Conservation (phyloP, 805 yeast species). For the Sungouiozyma ichnusensis region DNA sequence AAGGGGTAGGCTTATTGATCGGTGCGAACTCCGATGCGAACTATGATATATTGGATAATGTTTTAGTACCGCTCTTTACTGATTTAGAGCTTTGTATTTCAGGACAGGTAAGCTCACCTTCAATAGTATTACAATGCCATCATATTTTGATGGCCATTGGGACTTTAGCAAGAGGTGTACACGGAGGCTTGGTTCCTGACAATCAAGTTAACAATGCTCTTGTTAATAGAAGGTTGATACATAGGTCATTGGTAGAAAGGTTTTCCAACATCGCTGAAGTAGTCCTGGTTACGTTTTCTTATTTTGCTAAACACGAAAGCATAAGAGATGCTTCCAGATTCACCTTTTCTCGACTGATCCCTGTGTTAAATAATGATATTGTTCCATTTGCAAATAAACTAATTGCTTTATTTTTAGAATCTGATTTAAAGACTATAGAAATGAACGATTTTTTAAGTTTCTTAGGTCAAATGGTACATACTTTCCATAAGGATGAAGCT, state of each 20-base stretch:
- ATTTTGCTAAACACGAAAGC: constrained; percentile 50
- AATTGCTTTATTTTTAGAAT: constrained; percentile 52
- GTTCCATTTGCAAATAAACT: constrained; percentile 54
- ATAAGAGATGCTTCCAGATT: constrained; percentile 82
- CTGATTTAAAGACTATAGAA: constrained; percentile 51
- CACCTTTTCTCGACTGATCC: constrained; percentile 77
- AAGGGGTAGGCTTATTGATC: constrained; percentile 72
- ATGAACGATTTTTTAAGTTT: constrained; percentile 75
- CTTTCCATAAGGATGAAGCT: constrained; percentile 52
- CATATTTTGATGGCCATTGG: constrained; percentile 84
- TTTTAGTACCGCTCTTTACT: constrained; percentile 66
- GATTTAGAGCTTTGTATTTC: constrained; percentile 59
- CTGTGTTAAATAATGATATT: constrained; percentile 48
- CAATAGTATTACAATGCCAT: constrained; percentile 62
- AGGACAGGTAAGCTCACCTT: constrained; percentile 32
- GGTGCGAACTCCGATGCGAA: constrained; percentile 36
- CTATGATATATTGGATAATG: constrained; percentile 43
- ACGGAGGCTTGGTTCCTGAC: constrained; percentile 34
- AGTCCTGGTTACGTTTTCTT: constrained; percentile 72
- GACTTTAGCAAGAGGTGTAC: constrained; percentile 80
- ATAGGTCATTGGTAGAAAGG: constrained; percentile 32
- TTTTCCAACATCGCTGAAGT: constrained; percentile 70
- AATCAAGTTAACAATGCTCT: constrained; percentile 31
- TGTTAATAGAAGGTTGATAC: constrained; percentile 22
- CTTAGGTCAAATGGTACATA: constrained; percentile 79